Evolutionary conservation across 2,329 filamentous ascomycete genomes (phyloP), one percentile per base, ranked within the genome.

Genomic region (Zarea fungicola): DNA sequence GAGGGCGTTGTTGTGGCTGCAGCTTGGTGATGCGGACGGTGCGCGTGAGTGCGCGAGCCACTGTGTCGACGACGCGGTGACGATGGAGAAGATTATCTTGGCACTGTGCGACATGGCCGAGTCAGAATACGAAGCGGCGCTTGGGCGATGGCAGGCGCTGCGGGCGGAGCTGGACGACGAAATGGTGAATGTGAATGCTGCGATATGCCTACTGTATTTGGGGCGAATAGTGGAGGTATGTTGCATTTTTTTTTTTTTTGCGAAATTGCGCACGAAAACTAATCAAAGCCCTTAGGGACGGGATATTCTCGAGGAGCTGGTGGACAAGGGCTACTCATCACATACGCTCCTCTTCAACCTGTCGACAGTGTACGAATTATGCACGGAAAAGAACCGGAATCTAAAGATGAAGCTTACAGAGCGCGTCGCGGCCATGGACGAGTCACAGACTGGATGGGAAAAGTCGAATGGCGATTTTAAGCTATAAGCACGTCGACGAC

Each of bases 281-380:
- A 39, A 63, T 45, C 26, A 39, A 10, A 6, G 2, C 2, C 9
- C 13, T 5, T 19, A 88, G 76, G 86, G 88, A 1, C 80, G 81
- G 13, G 66, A 73, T 11, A 67, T 87, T 1, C 71, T 96, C 3
- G 85, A 92, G 59, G 67, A 70, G 0, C 68, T 95, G 10, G 73
- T 90, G 0, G 74, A 80, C 3, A 64, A 72, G 1, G 80, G 83
- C 1, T 72, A 80, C 34, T 79, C 81, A 0, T 96, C 92, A 50
- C 84, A 87, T 54, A 87, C 87, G 1, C 69, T 96, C 3, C 79
- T 95, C 0, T 95, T 96, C 68, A 97, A 97, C 63, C 68, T 99
- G 11, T 83, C 84, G 10, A 97, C 92, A 0, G 81, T 96, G 58
- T 97, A 95, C 63, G 93, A 97, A 67, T 76, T 97, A 7, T 93